phyloP scores from a whole-genome alignment of 1,139 yeast species.

The Geotrichum siamense region DNA sequence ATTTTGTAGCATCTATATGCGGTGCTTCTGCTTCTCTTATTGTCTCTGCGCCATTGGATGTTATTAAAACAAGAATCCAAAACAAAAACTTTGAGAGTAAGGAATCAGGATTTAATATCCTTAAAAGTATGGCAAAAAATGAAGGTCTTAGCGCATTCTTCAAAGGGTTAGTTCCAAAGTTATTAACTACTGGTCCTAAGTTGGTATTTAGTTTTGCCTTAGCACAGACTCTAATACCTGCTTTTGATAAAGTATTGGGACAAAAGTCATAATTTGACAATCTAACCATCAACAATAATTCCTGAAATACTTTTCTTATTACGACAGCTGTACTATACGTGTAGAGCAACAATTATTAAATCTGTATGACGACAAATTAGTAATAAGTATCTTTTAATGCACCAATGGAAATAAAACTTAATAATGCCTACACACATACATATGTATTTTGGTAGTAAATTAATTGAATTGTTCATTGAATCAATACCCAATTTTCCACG shows the following conservation, averaged over 20 bases:
- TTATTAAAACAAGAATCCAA: slow-evolving; percentile 96
- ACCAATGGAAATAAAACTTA: too few relatives aligned
- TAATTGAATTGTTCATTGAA: too few relatives aligned
- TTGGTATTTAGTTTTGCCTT: slow-evolving; percentile 92
- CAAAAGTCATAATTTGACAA: too few relatives aligned
- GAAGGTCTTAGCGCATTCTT: slow-evolving; percentile 81
- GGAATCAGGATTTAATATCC: slow-evolving; percentile 84
- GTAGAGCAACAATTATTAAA: too few relatives aligned
- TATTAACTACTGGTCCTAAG: slow-evolving; percentile 96
- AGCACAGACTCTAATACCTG: slow-evolving; percentile 94
- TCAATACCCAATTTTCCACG: too few relatives aligned
- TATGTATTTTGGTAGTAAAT: too few relatives aligned
- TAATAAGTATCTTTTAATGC: too few relatives aligned
- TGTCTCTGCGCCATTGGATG: slow-evolving; percentile 97
- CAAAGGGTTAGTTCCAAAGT: slow-evolving; percentile 94
- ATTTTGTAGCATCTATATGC: slow-evolving; percentile 85
- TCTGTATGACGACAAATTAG: too few relatives aligned
- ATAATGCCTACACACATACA: too few relatives aligned
- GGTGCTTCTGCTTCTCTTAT: slow-evolving; percentile 97
- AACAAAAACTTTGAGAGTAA: slow-evolving; percentile 93
- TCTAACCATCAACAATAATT: too few relatives aligned
- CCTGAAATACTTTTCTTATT: not conserved
- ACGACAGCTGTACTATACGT: too few relatives aligned
- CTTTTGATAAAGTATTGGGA: slow-evolving; percentile 63
- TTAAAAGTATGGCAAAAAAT: slow-evolving; percentile 84